A percentile compares a stretch with the other conserved stretches of the same genome.
Conservation (phyloP, 2,329 filamentous ascomycete genomes). For the Pseudovirgaria hyperparasitica region DNA sequence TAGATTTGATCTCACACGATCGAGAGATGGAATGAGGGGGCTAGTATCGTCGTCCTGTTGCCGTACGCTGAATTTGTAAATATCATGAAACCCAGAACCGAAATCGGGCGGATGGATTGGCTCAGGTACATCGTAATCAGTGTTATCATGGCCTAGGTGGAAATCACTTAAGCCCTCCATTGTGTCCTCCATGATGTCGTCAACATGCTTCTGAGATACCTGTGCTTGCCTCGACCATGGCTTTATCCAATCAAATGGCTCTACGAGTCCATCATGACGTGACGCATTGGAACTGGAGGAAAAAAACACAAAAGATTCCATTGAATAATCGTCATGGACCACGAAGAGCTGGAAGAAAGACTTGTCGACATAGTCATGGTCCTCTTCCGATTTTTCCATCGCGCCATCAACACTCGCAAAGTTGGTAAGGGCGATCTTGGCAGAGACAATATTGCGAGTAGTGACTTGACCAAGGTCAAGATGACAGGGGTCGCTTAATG, state of each 20-base stretch:
- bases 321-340: conserved; percentile 11
- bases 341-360: conserved; percentile 18
- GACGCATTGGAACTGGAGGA: conserved; percentile 1
- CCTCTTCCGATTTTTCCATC: conserved; percentile 9
- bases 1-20: not conserved
- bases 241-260: not conserved
- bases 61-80: not conserved
- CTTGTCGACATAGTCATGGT: conserved; percentile 5
- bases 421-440: conserved; percentile 3
- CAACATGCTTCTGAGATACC: conserved; percentile 9
- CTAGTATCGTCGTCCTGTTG: not conserved
- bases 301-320: conserved; percentile 11
- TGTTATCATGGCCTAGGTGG: no score
- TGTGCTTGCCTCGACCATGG: conserved; percentile 7
- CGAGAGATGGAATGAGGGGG: not conserved
- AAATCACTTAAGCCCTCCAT: no score
- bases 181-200: conserved; percentile 17
- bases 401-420: conserved; percentile 12
- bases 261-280: conserved; percentile 1
- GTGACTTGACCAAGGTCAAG: conserved; percentile 8
- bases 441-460: not conserved
- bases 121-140: conserved; percentile 7
- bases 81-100: not conserved
- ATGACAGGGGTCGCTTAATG: conserved; percentile 14
- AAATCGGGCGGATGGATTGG: conserved; percentile 5